A percentile compares a stretch with the other conserved stretches of the same genome.
These are phyloP conservation scores for Calycina marina DNA, from an alignment of 2,329 filamentous ascomycete genomes.

Conservation along the genomic window DNA sequence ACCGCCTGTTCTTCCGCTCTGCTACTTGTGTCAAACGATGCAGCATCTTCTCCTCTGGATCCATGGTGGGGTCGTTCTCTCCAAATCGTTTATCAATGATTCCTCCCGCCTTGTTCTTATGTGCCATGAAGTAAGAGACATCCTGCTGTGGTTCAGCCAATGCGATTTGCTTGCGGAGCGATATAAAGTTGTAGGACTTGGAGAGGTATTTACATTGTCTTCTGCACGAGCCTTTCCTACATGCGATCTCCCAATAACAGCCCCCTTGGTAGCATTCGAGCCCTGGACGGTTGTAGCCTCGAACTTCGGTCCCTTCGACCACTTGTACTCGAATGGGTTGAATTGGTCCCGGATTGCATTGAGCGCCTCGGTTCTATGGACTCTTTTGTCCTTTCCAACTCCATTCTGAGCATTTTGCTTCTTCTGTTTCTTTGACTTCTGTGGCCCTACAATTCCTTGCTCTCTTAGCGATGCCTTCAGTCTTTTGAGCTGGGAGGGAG, in stretches of 20 bases:
- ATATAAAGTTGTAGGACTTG: too few species aligned
- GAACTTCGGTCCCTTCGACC: slow-evolving; percentile 69
- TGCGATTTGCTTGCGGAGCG: too few species aligned
- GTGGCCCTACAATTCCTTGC: slow-evolving; percentile 78
- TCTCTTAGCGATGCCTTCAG: slow-evolving; percentile 83
- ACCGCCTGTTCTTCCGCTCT: slow-evolving; percentile 62
- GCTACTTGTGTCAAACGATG: slow-evolving; percentile 86
- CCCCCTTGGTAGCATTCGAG: slow-evolving; percentile 37
- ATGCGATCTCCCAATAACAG: slow-evolving; percentile 53
- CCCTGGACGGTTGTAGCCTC: slow-evolving; percentile 57
- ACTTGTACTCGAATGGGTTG: slow-evolving; percentile 94
- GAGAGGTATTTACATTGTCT: background rate
- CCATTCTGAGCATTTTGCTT: slow-evolving; percentile 56
- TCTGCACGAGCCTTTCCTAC: background rate
- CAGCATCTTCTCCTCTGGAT: slow-evolving; percentile 80
- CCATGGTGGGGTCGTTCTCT: slow-evolving; percentile 89
- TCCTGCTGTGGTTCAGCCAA: too few species aligned
- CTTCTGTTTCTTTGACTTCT: slow-evolving; percentile 91
- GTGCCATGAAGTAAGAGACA: slow-evolving; percentile 56
- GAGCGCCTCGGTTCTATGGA: slow-evolving; percentile 63
- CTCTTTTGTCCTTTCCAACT: slow-evolving; percentile 54
- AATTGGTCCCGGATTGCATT: slow-evolving; percentile 85
- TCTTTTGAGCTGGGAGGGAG: slow-evolving; percentile 90
- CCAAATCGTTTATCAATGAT: slow-evolving; percentile 89
- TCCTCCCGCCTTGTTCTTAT: slow-evolving; percentile 79